Evolutionary conservation across 352 stramenopile species (phyloP), one percentile per base, ranked within the genome.

Genomic region (Phytophthora podocarpi): DNA sequence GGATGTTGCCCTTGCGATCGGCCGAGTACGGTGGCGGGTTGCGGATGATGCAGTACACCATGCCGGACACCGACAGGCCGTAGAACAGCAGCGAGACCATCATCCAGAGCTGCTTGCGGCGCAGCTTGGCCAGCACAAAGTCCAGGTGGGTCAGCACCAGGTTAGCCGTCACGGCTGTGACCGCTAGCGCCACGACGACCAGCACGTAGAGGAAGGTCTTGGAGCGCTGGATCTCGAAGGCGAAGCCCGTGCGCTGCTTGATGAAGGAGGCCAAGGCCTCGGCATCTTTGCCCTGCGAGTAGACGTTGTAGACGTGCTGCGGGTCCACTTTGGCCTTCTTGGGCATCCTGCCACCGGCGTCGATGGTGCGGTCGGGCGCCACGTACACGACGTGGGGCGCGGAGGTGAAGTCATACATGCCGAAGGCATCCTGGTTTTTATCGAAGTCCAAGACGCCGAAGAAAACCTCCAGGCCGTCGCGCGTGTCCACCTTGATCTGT

Each of bases 21-120:
- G 75, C 74, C 21, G 70, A 48, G 69, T 90, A 95, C 26, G 82
- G 64, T 36, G 85, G 79, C 27, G 87, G 87, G 66, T 95, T 86
- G 57, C 87, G 87, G 58, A 95, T 94, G 77, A 95, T 95, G 64
- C 87, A 95, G 74, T 91, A 95, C 5, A 95, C 87, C 87, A 95
- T 95, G 15, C 87, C 87, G 5, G 87, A 95, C 13, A 95, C 85
- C 12, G 87, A 95, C 9, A 95, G 82, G 0, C 87, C 85, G 55
- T 94, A 95, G 60, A 95, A 95, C 23, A 95, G 74, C 59, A 95
- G 66, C 35, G 86, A 95, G 30, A 95, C 85, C 1, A 80, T 90
- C 81, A 95, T 93, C 87, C 87, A 95, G 18, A 95, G 76, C 51
- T 86, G 82, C 57, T 92, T 92, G 66, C 82, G 80, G 43, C 85